Base-by-base conservation (phyloP, 2,329 filamentous ascomycete genomes). In the Paecilomyces sp. region DNA sequence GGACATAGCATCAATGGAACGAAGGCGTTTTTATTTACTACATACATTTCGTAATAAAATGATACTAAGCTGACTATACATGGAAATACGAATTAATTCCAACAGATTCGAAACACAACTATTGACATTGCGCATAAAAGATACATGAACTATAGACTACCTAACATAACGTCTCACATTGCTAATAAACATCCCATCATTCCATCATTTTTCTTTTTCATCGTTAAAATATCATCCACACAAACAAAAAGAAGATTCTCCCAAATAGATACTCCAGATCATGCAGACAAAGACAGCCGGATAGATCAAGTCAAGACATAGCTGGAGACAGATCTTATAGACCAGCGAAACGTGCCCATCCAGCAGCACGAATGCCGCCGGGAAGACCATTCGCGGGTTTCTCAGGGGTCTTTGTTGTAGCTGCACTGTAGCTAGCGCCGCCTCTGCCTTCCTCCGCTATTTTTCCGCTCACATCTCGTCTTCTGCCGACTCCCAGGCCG, bases 391-490 rank as follows among this genome's bases (percentile, higher is more conserved):
- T 65, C 22, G 61, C 31, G 57, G 61, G 58, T 54, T 62, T 64
- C 13, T 62, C 57, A 30, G 55, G 61, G 3, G 62, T 54, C 41
- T 57, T 56, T 12, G 53, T 56, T 63, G 59, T 22, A 15, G 63
- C 64, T 55, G 22, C 22, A 62, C 61, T 54, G 58, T 61, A 22
- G 61, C 67, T 59, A n/a, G 47, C 58, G 9, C 70, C 69, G 18
- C 73, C 69, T 25, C 77, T 70, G 3, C 78, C 77, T 68, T 80
- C 78, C 60, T 80, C 78, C 0, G 74, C 77, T 13, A 79, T 65
- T 58, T 79, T 79, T 2, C 77, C 78, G 59, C 77, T 79, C 18
- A 80, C 78, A 58, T 80, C 77, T 50, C 77, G 71, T 57, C 77
- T 68, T 58, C 78, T 69, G n/a, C 77, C 77, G 36, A 80, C 76